Conservation (phyloP, 2,329 filamentous ascomycete genomes). For the Fusarium sp. region DNA sequence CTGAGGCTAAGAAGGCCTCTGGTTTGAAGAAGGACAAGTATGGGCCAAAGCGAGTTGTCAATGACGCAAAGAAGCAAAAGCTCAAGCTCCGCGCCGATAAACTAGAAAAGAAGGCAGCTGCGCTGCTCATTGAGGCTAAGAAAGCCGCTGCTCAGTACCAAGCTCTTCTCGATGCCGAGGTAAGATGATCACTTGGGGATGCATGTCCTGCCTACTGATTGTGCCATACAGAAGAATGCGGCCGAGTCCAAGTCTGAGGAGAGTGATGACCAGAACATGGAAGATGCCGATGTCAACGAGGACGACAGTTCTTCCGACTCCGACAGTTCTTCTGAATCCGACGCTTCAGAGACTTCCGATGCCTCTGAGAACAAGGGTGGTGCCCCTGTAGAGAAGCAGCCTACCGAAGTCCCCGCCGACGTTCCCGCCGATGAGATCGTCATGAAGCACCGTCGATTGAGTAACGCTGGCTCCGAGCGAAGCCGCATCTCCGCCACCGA, state of each 20-base stretch:
- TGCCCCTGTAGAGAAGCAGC: slow-evolving; percentile 34
- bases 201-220: slow-evolving; percentile 5
- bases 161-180: slow-evolving; percentile 40
- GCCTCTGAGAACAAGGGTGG: slow-evolving; percentile 42
- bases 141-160: slow-evolving; percentile 47
- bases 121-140: slow-evolving; percentile 55
- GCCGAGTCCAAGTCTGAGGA: slow-evolving; percentile 28
- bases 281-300: background rate
- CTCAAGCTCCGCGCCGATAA: slow-evolving; percentile 54
- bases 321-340: slow-evolving; percentile 38
- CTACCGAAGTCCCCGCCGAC: slow-evolving; percentile 36
- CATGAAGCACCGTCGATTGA: slow-evolving; percentile 49
- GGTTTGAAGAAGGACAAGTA: slow-evolving; percentile 41
- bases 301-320: background rate
- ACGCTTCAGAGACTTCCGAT: slow-evolving; percentile 35
- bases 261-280: slow-evolving; percentile 12
- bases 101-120: slow-evolving; percentile 47
- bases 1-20: slow-evolving; percentile 49
- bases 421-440: slow-evolving; percentile 47
- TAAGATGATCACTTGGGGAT: slow-evolving; percentile 13
- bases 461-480: slow-evolving; percentile 45
- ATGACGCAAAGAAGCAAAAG: slow-evolving; percentile 54
- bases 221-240: slow-evolving; percentile 19
- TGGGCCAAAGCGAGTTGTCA: slow-evolving; percentile 43
- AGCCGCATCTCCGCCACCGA: slow-evolving; percentile 35